Base-by-base conservation (phyloP, 2,329 filamentous ascomycete genomes). In the Blumeria hordei region DNA sequence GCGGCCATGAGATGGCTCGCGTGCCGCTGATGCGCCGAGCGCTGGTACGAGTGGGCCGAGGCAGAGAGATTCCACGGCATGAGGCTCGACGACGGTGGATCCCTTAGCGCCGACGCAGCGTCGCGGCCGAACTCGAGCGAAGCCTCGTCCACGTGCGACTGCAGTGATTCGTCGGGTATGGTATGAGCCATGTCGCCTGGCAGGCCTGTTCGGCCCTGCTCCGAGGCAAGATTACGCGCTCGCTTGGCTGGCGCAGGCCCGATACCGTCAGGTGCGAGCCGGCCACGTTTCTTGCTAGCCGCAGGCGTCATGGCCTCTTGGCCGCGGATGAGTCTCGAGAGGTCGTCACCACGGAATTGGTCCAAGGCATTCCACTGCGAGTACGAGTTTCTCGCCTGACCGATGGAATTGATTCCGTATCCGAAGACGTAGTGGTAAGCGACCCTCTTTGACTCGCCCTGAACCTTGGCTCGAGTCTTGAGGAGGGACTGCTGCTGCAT, bases 101-200 rank as follows among this genome's bases (percentile, higher is more conserved):
- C 83, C 4, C 78, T 76, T 54, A 92, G 73, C 7, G 77, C 75
- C 0, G 76, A 73, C 0, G 72, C 75, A 0, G 76, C 82, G 44
- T 85, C 77, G 67, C 85, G 78, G 18, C 81, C 84, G 28, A 85
- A 67, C 65, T 93, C 87, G 18, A 82, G 75, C 59, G 57, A 55
- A 1, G 58, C 57, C n/a, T 49, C 54, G 32, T 47, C 21, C 16
- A 41, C 6, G 34, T 52, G 14, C 50, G 45, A 43, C 53, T 35
- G 33, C 8, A 54, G 4, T 28, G 21, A 28, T 28, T 28, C 21
- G 21, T 28, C 21, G 4, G 21, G 21, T 28, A 28, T 52, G 51
- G 68, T 59, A 64, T 69, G 65, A 0, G 67, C 65, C 16, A 72
- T 67, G 18, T 71, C 65, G 4, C 2, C 21, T 28, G 21, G 21